Evolutionary conservation across 768 basidiomycete species (phyloP), one percentile per base, ranked within the genome.

Genomic region (Kwoniella botswanensis): DNA sequence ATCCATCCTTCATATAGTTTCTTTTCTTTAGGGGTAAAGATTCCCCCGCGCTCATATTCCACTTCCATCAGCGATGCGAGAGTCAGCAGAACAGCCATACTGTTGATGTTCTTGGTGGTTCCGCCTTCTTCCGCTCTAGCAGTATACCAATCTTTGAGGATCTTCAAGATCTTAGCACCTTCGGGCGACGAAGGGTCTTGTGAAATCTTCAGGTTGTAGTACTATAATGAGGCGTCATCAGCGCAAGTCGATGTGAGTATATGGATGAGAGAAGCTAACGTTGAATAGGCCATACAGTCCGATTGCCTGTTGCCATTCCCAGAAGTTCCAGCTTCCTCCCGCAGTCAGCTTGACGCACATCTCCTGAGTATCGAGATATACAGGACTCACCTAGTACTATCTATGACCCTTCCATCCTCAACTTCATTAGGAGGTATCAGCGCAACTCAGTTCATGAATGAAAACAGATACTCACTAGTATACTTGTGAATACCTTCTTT

Each of bases 121-220:
- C 44, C 54, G 11, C 68, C 68, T 63, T 72, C 71, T 10, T 18
- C 43, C 12, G 58, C 35, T 59, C 71, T 50, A 52, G 67, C 71
- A 18, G 50, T 59, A 59, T 70, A 75, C 74, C 74, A 75, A 13
- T 67, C 69, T 60, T 75, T 69, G 22, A 75, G 67, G 5, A 72
- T 61, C 43, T 65, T 44, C 26, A 75, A 65, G 0, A 64, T 69
- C 35, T 62, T 56, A 17, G 57, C 56, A 11, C 64, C 70, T 50
- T 63, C 54, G 12, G 74, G 44, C 2, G 71, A 74, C 1, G 35
- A 35, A n/a, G 67, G 63, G 26, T 67, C 61, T n/a, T 53, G 79
- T 26, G 87, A 85, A 5, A 82, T 70, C 21, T 87, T 76, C 3
- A 85, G 68, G 63, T 63, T 50, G 70, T 87, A 87, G 71, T 87